Conservation (phyloP, 163 green algal species). For the Coccomyxa subellipsoidea region DNA sequence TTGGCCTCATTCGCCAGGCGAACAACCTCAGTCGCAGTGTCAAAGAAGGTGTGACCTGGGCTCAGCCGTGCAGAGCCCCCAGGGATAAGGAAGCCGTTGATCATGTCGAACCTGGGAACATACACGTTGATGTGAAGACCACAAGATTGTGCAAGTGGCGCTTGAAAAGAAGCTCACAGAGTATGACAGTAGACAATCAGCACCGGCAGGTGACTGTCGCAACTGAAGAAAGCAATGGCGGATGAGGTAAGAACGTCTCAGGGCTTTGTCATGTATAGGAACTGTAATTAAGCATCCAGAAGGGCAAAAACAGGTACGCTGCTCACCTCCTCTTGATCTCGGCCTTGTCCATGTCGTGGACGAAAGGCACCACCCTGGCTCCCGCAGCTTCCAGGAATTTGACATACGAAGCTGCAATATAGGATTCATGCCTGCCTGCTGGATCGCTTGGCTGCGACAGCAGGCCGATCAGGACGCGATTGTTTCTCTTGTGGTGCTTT, state of each 20-base stretch:
- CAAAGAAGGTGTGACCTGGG: constrained; percentile 67
- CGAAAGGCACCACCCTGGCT: constrained; percentile 67
- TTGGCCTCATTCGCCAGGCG: constrained; percentile 64
- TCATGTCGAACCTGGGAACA: constrained; percentile 37
- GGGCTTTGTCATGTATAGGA: no score
- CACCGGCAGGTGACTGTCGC: no score
- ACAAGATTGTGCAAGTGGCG: no score
- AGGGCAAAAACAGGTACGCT: no score
- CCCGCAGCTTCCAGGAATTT: constrained; percentile 30
- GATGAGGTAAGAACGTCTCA: no score
- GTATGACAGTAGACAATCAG: no score
- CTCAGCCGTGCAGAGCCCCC: constrained; percentile 61
- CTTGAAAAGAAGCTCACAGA: no score
- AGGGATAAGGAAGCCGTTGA: constrained; percentile 77
- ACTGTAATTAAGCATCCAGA: no score
- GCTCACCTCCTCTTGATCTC: constrained; percentile 45
- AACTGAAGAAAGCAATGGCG: no score
- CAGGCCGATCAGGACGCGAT: background rate
- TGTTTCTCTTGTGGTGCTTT: background rate
- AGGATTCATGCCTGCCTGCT: background rate
- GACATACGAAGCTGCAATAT: background rate
- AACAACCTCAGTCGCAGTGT: constrained; percentile 54
- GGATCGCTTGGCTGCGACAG: background rate
- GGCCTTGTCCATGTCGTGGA: constrained; percentile 61
- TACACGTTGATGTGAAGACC: background rate